Percentiles rank a stretch among this genome's conserved stretches.
Evolutionary conservation across 768 basidiomycete species (phyloP).

Genomic region (Terana coerulea): DNA sequence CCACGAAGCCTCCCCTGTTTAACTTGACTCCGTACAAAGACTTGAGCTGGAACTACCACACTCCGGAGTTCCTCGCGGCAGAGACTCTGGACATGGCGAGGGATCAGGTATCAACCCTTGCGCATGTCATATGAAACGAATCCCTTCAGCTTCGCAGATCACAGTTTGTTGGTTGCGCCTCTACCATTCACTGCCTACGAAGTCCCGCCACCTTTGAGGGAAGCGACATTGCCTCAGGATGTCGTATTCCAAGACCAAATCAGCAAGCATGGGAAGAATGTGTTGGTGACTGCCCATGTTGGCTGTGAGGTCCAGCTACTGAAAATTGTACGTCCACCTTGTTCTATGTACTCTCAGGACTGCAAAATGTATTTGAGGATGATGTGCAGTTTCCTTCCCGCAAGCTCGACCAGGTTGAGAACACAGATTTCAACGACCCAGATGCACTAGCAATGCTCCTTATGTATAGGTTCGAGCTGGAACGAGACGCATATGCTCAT

Average conservation of each 20-base stretch:
- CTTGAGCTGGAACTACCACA: background rate
- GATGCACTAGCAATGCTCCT: too few relatives aligned
- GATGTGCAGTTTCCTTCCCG: background rate
- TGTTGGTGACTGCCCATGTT: background rate
- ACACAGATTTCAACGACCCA: background rate
- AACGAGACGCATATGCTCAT: background rate
- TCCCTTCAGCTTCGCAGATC: background rate
- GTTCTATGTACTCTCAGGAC: background rate
- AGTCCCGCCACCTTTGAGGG: background rate
- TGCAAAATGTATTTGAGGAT: background rate
- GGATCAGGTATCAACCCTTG: background rate
- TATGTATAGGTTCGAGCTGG: background rate
- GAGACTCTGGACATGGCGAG: background rate
- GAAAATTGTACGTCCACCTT: background rate
- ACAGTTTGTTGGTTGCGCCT: background rate
- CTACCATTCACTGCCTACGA: background rate
- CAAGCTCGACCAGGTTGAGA: background rate
- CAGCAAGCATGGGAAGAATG: background rate
- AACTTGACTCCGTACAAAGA: background rate
- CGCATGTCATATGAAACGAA: background rate
- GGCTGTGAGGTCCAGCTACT: background rate
- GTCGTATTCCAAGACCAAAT: background rate
- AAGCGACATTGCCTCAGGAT: background rate
- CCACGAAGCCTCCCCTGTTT: background rate
- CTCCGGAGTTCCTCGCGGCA: background rate